Conservation (phyloP, 345 rosid species). For the Lepidium sativum region DNA sequence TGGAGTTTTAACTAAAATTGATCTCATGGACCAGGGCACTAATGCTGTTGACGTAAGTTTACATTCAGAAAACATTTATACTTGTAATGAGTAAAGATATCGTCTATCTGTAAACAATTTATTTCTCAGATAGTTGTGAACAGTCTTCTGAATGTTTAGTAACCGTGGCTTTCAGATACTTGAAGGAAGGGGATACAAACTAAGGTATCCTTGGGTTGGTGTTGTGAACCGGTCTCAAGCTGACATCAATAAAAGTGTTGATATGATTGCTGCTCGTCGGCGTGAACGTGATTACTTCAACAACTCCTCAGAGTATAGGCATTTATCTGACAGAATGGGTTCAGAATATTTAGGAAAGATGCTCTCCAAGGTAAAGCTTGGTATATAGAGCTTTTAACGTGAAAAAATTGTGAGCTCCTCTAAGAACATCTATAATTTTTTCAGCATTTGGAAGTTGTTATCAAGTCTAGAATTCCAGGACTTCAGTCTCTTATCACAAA, state of each 20-base stretch:
- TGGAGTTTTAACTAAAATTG: constrained; percentile 87
- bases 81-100: not conserved
- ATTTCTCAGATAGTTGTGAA: not conserved
- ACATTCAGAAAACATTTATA: not conserved
- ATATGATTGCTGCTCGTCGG: constrained; percentile 97
- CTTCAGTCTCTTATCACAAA: constrained; percentile 87
- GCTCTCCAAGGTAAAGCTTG: constrained; percentile 73
- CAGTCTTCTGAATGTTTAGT: constrained; percentile 5
- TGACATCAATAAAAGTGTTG: constrained; percentile 92
- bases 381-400: not conserved
- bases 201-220: constrained; percentile 91
- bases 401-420: not conserved
- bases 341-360: constrained; percentile 85
- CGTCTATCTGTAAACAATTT: not conserved
- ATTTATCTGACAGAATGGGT: constrained; percentile 78
- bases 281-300: constrained; percentile 81
- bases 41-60: constrained; percentile 91
- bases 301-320: constrained; percentile 55
- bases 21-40: constrained; percentile 95
- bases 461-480: constrained; percentile 86
- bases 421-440: constrained; percentile 24
- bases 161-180: constrained; percentile 44
- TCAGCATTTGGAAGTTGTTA: constrained; percentile 96
- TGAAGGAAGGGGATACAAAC: constrained; percentile 84
- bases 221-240: constrained; percentile 99